These are phyloP conservation scores for Talaromyces funiculosus DNA, from an alignment of 2,329 filamentous ascomycete genomes.

Conservation along the genomic window DNA sequence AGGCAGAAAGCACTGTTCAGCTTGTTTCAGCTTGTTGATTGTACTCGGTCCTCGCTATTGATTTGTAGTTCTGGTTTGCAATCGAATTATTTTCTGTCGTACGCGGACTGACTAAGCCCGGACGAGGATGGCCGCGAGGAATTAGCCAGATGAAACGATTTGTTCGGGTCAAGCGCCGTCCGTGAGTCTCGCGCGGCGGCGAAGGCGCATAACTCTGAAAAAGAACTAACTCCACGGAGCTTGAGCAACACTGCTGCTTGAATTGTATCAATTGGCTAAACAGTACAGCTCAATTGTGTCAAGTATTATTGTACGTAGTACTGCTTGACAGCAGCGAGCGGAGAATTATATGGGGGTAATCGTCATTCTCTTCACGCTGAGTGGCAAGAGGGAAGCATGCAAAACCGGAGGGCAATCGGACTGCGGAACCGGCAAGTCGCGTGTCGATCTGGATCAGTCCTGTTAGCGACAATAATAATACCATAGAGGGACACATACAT, in stretches of 20 bases:
- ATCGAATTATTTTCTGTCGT: neutral
- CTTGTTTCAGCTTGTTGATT: neutral
- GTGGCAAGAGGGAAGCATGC: neutral
- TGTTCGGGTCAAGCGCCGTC: neutral
- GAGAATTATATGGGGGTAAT: neutral
- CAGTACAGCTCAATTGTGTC: too few relatives aligned
- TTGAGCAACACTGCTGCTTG: neutral
- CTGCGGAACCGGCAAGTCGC: constrained; percentile 8
- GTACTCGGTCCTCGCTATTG: neutral
- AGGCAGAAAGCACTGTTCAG: neutral
- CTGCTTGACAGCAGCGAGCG: neutral
- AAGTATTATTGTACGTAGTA: too few relatives aligned
- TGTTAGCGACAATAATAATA: too few relatives aligned
- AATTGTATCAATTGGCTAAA: neutral
- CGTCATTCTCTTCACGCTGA: neutral
- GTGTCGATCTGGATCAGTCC: neutral
- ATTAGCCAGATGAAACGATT: neutral
- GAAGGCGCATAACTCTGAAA: constrained; percentile 7
- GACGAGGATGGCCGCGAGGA: neutral
- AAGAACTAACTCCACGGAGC: neutral
- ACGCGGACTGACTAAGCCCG: neutral
- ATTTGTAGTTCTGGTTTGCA: constrained; percentile 11
- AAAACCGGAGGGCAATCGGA: constrained; percentile 13
- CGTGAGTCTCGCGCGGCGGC: constrained; percentile 6
- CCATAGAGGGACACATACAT: too few relatives aligned